A percentile compares a stretch with the other conserved stretches of the same genome.
These are phyloP conservation scores for Cyphellophora europaea DNA, from an alignment of 2,329 filamentous ascomycete species.

Conservation along the genomic window DNA sequence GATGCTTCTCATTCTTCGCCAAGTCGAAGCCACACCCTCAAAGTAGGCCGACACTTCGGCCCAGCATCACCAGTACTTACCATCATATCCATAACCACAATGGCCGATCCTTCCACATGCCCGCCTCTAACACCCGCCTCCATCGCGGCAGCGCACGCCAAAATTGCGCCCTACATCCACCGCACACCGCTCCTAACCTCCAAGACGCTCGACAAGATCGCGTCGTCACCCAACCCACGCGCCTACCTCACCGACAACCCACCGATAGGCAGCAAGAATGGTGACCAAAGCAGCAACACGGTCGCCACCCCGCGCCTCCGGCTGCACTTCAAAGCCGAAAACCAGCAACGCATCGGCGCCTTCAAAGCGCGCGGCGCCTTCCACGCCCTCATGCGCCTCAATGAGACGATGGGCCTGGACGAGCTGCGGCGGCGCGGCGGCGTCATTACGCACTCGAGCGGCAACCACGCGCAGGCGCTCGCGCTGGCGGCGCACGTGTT, in stretches of 20 bases:
- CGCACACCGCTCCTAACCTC: constrained; percentile 75
- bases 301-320: constrained; percentile 48
- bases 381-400: constrained; percentile 66
- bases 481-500: constrained; percentile 70
- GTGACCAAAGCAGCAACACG: constrained; percentile 48
- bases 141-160: constrained; percentile 59
- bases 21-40: too few relatives aligned
- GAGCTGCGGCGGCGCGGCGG: constrained; percentile 56
- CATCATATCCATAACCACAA: constrained; percentile 18
- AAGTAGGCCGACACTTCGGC: too few relatives aligned
- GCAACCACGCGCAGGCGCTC: constrained; percentile 91
- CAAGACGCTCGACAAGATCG: constrained; percentile 62
- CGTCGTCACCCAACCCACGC: constrained; percentile 56
- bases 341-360: constrained; percentile 78
- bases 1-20: too few relatives aligned
- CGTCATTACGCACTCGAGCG: constrained; percentile 83
- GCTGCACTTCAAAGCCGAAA: constrained; percentile 94
- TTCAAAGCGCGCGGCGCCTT: constrained; percentile 92
- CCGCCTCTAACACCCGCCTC: constrained; percentile 63
- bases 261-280: constrained; percentile 25
- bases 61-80: not conserved
- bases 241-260: constrained; percentile 12
- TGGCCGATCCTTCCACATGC: constrained; percentile 36
- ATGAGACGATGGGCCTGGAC: constrained; percentile 51
- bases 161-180: constrained; percentile 70